A percentile compares a stretch with the other conserved stretches of the same genome.
These are phyloP conservation scores for Pelargonium citronellum DNA, from an alignment of 441 rosid genomes.

Conservation along the genomic window DNA sequence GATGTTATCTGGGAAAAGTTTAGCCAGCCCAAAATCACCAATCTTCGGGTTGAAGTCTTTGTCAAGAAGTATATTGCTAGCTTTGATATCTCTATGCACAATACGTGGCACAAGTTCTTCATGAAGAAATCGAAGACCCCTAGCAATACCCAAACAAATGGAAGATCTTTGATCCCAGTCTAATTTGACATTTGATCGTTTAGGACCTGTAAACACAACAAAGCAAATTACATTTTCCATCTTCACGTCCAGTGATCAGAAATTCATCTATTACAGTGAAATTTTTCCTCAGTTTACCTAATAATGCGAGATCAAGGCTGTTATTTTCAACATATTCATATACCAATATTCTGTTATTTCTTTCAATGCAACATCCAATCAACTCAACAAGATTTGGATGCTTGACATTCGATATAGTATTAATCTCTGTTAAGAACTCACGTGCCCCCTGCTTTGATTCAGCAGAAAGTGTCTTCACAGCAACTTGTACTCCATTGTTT, in stretches of 20 bases:
- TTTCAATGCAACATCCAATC: constrained; percentile 74
- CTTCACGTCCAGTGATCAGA: neutral
- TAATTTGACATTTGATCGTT: constrained; percentile 38
- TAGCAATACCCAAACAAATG: constrained; percentile 59
- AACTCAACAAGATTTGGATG: constrained; percentile 88
- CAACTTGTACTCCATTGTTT: constrained; percentile 55
- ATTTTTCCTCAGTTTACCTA: constrained; percentile 53
- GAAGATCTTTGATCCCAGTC: constrained; percentile 55
- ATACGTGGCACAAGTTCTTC: constrained; percentile 53
- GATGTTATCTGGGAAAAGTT: constrained; percentile 66
- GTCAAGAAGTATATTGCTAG: constrained; percentile 69
- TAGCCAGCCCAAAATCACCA: constrained; percentile 74
- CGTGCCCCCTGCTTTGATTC: constrained; percentile 77
- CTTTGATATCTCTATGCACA: constrained; percentile 73
- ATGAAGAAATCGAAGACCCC: constrained; percentile 53
- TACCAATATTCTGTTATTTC: constrained; percentile 59
- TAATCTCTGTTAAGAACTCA: constrained; percentile 78
- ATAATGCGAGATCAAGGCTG: constrained; percentile 55
- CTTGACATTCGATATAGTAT: constrained; percentile 55
- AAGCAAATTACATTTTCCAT: constrained; percentile 13
- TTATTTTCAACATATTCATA: constrained; percentile 66
- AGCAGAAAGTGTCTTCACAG: constrained; percentile 75
- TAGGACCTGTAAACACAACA: constrained; percentile 39
- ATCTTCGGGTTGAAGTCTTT: constrained; percentile 49
- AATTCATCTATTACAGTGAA: constrained; percentile 7